phyloP scores from a whole-genome alignment of 2,329 filamentous ascomycete species.

The Colletotrichum theobromicola region DNA sequence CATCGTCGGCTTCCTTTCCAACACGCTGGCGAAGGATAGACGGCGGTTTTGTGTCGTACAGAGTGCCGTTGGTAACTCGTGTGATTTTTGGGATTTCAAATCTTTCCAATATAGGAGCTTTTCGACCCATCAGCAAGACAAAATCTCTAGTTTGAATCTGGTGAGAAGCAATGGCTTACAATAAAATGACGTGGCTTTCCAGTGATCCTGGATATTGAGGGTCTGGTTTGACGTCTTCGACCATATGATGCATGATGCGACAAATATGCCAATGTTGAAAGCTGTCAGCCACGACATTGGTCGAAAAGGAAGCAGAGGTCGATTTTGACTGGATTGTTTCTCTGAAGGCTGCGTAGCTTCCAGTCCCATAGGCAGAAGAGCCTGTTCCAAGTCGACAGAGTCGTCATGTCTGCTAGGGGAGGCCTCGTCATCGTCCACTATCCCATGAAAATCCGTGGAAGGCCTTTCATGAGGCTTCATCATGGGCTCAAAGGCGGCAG shows the following conservation, averaged over 20 bases:
- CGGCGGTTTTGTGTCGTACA: not conserved
- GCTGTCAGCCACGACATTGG: not conserved
- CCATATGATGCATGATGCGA: not conserved
- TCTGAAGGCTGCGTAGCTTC: not conserved
- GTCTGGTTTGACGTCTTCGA: not conserved
- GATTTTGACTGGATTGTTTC: not conserved
- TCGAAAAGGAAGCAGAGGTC: not conserved
- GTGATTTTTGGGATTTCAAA: not conserved
- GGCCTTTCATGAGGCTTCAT: not conserved
- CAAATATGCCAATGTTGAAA: not conserved
- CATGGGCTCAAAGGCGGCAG: not conserved
- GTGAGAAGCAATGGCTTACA: not conserved
- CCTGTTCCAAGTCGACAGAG: not conserved
- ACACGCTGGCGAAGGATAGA: slow-evolving; percentile 2
- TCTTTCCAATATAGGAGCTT: not conserved
- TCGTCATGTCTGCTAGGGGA: not conserved
- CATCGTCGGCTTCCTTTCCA: not conserved
- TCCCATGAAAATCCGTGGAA: not conserved
- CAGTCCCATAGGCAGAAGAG: not conserved
- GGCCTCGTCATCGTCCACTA: not conserved
- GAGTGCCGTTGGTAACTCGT: not conserved
- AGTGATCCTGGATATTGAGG: not conserved
- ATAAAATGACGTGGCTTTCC: not conserved
- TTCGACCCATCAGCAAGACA: not conserved
- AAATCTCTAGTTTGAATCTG: not conserved